These are phyloP conservation scores for Sicyos baderoa DNA, from an alignment of 306 rosid genomes.

Conservation along the genomic window DNA sequence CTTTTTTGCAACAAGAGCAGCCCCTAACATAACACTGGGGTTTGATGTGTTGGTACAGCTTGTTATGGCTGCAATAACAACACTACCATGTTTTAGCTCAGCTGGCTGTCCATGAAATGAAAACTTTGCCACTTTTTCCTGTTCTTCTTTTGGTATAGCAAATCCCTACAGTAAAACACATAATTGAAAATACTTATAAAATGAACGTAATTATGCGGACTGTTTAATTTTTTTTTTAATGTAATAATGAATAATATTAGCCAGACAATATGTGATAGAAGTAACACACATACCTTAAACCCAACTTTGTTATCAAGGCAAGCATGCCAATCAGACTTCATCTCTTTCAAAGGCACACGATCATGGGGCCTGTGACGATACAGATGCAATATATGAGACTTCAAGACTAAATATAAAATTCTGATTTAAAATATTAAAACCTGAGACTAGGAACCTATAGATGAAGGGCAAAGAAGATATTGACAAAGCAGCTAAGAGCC, in stretches of 20 bases:
- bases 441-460: conserved; percentile 14
- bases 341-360: conserved; percentile 72
- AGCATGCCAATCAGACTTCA: conserved; percentile 87
- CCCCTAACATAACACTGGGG: conserved; percentile 97
- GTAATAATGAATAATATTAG: not conserved
- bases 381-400: not conserved
- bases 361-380: conserved; percentile 65
- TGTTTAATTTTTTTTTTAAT: too few relatives aligned
- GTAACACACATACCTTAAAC: conserved; percentile 57
- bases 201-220: too few relatives aligned
- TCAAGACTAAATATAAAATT: not conserved
- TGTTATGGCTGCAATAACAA: conserved; percentile 93
- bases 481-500: conserved; percentile 12
- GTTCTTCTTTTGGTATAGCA: conserved; percentile 78
- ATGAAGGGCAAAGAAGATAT: not conserved
- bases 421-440: not conserved
- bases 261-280: not conserved
- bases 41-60: conserved; percentile 96
- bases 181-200: conserved; percentile 1
- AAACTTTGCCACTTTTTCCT: conserved; percentile 68
- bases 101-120: conserved; percentile 82
- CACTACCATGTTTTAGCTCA: conserved; percentile 79
- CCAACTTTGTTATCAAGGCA: conserved; percentile 95
- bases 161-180: conserved; percentile 49
- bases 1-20: conserved; percentile 89